Base-by-base conservation (phyloP, 768 basidiomycete species). In the Hericium erinaceus region DNA sequence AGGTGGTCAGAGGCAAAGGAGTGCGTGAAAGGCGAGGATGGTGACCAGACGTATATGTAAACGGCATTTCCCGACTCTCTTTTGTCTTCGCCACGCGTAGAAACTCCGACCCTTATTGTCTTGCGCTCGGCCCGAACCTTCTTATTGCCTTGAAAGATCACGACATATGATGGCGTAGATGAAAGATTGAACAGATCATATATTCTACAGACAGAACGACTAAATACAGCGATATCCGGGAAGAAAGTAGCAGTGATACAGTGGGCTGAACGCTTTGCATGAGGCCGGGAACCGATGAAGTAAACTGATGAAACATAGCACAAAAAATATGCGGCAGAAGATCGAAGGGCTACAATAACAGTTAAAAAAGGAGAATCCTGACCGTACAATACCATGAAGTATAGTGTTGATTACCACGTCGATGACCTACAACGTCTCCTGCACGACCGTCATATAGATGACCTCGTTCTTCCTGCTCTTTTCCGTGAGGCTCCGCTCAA, bases 401-500 rank as follows among this genome's bases (percentile, higher is more conserved):
- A 8, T 46, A 20, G n/a, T n/a, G 16, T 46, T n/a, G 20, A 26
- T 26, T 26, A 26, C 20, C 44, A 26, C 26, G 26, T 26, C 26
- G 26, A 26, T 26, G 44, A 18, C 18, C n/a, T 46, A 46, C 44
- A 6, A 6, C 10, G 57, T 63, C 52, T 63, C 61, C 16, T 61
- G 52, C 39, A 63, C 61, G 12, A 63, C 60, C 7, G 57, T 63
- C 61, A 63, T 61, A 37, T 57, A 58, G 16, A 61, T 58, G 18
- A 26, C 44, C 4, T 61, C 57, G 15, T 58, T 51, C 52, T 56
- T 61, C 40, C 28, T 61, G 24, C 38, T 4, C 39, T 46, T 50
- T 28, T 18, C 58, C 5, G 61, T 46, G 1, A 28, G 51, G 8
- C n/a, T n/a, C n/a, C 44, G 44, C 15, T 18, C 44, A 18, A 18